Percentiles rank a stretch among this genome's conserved stretches.
phyloP scores from a whole-genome alignment of 2,329 filamentous ascomycete genomes.

The Cryphonectria naterciae region DNA sequence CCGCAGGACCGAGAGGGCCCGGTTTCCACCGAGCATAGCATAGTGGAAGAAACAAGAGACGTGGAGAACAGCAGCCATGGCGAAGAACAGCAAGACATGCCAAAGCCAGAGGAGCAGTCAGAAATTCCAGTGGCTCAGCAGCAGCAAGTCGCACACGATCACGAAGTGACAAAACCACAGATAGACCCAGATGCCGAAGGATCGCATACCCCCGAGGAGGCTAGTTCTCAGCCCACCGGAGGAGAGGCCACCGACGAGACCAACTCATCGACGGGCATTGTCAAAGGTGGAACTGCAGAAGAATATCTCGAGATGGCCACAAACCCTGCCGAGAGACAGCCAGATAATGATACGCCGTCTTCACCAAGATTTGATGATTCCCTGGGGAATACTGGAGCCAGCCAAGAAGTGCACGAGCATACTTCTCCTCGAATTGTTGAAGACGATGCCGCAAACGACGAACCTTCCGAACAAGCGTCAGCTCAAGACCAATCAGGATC shows the following conservation, averaged over 20 bases:
- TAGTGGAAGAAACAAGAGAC: neutral
- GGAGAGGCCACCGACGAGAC: neutral
- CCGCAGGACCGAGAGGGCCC: neutral
- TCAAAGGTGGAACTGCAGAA: slow-evolving; percentile 22
- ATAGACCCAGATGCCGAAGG: neutral
- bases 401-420: neutral
- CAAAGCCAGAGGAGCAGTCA: neutral
- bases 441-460: neutral
- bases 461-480: neutral
- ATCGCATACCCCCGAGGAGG: neutral
- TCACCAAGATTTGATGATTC: neutral
- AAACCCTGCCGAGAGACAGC: neutral
- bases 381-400: neutral
- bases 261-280: neutral
- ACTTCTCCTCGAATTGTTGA: neutral
- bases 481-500: neutral
- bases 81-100: neutral
- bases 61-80: neutral
- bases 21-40: neutral
- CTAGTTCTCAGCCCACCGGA: neutral
- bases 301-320: slow-evolving; percentile 22
- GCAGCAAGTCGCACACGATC: neutral
- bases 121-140: neutral
- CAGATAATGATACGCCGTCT: neutral
- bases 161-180: neutral